Evolutionary conservation across 495 filamentous ascomycete genomes (phyloP).

Genomic region (Annulohypoxylon moriforme): DNA sequence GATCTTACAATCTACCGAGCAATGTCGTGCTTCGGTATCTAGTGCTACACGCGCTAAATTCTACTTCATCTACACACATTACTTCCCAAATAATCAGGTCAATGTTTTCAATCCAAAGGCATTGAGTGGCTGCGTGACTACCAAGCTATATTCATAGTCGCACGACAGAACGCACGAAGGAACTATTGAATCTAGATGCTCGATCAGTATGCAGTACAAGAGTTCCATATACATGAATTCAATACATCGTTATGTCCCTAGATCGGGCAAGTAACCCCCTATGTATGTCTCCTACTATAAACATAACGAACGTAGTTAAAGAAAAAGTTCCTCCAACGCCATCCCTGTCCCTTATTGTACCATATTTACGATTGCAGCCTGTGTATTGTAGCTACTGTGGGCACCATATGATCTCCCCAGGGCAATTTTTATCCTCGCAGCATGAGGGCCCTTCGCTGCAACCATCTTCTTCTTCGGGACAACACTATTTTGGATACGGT

Average conservation of each 20-base stretch:
- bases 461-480: not conserved
- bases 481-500: not conserved
- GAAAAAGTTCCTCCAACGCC: too few species aligned
- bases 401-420: not conserved
- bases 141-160: too few species aligned
- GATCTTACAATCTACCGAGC: not conserved
- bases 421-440: not conserved
- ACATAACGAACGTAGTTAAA: too few species aligned
- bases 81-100: not conserved
- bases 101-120: not conserved
- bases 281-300: too few species aligned
- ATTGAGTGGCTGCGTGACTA: too few species aligned
- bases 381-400: not conserved
- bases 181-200: too few species aligned
- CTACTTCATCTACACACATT: not conserved
- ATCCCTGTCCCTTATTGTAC: not conserved
- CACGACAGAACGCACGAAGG: too few species aligned
- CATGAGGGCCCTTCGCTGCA: not conserved
- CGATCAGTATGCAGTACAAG: too few species aligned
- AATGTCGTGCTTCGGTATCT: too few species aligned
- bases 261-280: too few species aligned
- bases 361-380: not conserved
- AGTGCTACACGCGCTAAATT: not conserved
- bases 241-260: too few species aligned
- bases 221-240: too few species aligned